These are phyloP conservation scores for Talaromyces verruculosus DNA, from an alignment of 2,329 filamentous ascomycete genomes.

Conservation along the genomic window DNA sequence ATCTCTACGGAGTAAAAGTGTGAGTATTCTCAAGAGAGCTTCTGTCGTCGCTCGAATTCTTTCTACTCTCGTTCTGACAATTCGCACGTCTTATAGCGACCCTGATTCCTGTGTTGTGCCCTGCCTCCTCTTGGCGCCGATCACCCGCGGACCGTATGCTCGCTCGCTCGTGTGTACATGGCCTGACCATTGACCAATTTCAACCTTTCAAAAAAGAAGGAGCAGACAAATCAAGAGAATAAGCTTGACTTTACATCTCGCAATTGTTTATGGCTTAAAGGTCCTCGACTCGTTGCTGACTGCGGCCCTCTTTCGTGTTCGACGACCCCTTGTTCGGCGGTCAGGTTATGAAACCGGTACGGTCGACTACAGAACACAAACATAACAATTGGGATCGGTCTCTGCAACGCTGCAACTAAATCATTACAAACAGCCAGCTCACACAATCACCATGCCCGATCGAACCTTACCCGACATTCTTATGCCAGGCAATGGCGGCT, in stretches of 20 bases:
- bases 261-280: conserved; percentile 20
- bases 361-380: conserved; percentile 8
- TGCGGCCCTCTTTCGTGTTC: conserved; percentile 14
- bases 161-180: conserved; percentile 19
- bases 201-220: background rate
- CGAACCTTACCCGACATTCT: conserved; percentile 45
- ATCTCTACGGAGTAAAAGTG: background rate
- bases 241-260: background rate
- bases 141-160: conserved; percentile 18
- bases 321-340: conserved; percentile 20
- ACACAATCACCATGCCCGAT: conserved; percentile 40
- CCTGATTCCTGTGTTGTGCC: conserved; percentile 17
- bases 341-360: conserved; percentile 19
- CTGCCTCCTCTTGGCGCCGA: conserved; percentile 22
- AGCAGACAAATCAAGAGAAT: background rate
- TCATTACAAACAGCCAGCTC: background rate
- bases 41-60: background rate
- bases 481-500: conserved; percentile 44
- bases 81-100: background rate
- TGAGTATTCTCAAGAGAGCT: background rate
- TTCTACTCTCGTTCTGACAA: conserved; percentile 7
- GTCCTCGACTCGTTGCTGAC: conserved; percentile 4
- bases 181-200: conserved; percentile 9
- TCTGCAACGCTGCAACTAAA: too few relatives aligned
- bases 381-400: background rate